Conservation (phyloP, 192 early-diverging fungal genomes). For the Coemansia sp. region DNA sequence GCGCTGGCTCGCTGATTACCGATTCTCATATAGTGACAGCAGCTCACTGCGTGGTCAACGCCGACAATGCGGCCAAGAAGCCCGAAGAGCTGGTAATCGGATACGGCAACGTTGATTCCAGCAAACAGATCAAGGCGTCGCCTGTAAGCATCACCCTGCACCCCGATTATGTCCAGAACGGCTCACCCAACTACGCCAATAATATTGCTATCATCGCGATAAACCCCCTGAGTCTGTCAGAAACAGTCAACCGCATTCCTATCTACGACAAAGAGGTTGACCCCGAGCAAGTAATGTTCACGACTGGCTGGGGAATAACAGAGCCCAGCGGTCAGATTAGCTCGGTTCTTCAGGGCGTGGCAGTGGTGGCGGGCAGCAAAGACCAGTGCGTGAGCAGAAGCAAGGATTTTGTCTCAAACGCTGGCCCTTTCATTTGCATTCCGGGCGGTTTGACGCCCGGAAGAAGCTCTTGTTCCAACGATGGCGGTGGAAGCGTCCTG, state of each 20-base stretch:
- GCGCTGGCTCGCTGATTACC: not conserved
- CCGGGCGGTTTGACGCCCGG: not conserved
- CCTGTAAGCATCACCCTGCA: not conserved
- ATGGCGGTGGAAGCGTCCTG: not conserved
- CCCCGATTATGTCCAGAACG: not conserved
- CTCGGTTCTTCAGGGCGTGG: not conserved
- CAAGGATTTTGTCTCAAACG: not conserved
- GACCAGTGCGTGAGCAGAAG: not conserved
- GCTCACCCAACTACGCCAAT: not conserved
- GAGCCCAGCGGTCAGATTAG: not conserved
- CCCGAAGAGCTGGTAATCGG: not conserved
- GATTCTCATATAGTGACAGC: slow-evolving; percentile 2
- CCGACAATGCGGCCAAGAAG: not conserved
- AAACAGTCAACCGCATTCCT: not conserved
- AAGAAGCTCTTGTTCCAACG: not conserved
- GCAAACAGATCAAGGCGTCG: not conserved
- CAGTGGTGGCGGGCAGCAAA: not conserved
- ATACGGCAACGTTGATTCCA: not conserved
- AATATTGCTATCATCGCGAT: not conserved
- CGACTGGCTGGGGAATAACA: not conserved
- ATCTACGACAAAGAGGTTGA: not conserved
- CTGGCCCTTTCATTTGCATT: not conserved
- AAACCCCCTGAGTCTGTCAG: not conserved
- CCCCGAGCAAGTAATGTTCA: not conserved
- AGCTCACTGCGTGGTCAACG: not conserved